Conservation (phyloP, 192 early-diverging fungal species). For the Gryganskiella cystojenkinii region DNA sequence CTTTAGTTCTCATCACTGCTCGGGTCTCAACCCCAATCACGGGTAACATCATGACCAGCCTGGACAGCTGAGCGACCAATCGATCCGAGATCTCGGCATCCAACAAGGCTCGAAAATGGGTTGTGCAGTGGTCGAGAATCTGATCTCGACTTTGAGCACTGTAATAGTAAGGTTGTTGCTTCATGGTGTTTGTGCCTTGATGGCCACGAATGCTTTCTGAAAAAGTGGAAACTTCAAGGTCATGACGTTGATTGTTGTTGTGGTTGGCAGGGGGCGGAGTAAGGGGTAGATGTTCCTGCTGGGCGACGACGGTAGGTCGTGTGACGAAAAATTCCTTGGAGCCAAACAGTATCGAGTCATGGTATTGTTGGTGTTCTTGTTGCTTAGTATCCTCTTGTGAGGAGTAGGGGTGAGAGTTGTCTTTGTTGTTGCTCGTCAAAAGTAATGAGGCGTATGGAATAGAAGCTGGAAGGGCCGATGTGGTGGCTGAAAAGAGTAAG, state of each 20-base stretch:
- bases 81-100: slow-evolving; percentile 26
- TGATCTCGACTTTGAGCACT: slow-evolving; percentile 9
- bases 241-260: neutral
- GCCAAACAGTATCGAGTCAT: too few relatives aligned
- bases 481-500: slow-evolving; percentile 5
- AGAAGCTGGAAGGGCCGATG: slow-evolving; percentile 19
- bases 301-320: too few relatives aligned
- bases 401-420: too few relatives aligned
- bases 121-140: slow-evolving; percentile 35
- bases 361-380: too few relatives aligned
- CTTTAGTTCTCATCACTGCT: slow-evolving; percentile 17
- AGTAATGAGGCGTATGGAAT: neutral
- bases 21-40: slow-evolving; percentile 32
- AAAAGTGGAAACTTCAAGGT: neutral
- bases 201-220: too few relatives aligned
- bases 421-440: too few relatives aligned
- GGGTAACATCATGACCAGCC: slow-evolving; percentile 39
- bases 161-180: too few relatives aligned
- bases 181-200: too few relatives aligned
- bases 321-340: too few relatives aligned
- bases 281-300: neutral
- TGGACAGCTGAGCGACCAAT: slow-evolving; percentile 12
- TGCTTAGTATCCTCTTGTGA: too few relatives aligned
- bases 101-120: slow-evolving; percentile 29
- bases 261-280: neutral